Percentiles rank a stretch among this genome's conserved stretches.
phyloP scores from a whole-genome alignment of 495 filamentous ascomycete genomes.

The Saxophila tyrrhenica region DNA sequence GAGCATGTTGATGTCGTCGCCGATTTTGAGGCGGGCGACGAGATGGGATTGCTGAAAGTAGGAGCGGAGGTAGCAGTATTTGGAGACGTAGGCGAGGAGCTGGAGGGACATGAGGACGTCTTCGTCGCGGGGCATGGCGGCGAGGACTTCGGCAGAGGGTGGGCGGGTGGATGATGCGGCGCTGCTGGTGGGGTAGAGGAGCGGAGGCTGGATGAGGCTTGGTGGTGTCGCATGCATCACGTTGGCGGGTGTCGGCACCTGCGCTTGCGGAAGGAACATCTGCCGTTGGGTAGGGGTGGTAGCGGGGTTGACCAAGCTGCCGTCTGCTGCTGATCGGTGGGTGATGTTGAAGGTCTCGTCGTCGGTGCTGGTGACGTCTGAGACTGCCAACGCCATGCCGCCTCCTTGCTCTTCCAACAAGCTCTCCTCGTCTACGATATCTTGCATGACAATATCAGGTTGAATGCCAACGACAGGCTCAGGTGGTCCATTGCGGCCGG shows the following conservation, averaged over 20 bases:
- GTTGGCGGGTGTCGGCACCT: constrained; percentile 57
- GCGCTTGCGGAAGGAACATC: constrained; percentile 52
- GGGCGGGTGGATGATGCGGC: constrained; percentile 23
- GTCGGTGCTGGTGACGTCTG: constrained; percentile 68
- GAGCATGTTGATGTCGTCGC: constrained; percentile 65
- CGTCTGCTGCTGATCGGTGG: constrained; percentile 77
- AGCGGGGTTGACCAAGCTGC: constrained; percentile 62
- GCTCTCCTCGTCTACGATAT: constrained; percentile 56
- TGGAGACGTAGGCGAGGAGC: constrained; percentile 91
- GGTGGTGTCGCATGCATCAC: constrained; percentile 58
- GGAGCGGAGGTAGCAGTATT: constrained; percentile 89
- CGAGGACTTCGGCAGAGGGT: constrained; percentile 38
- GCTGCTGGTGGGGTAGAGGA: constrained; percentile 64
- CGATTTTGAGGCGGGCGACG: constrained; percentile 84
- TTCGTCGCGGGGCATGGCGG: constrained; percentile 88
- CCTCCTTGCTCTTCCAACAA: constrained; percentile 59
- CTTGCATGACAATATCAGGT: constrained; percentile 60
- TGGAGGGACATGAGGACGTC: constrained; percentile 98
- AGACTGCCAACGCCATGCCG: constrained; percentile 60
- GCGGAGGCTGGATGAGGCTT: constrained; percentile 42
- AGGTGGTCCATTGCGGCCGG: constrained; percentile 45
- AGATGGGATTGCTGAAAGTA: constrained; percentile 95
- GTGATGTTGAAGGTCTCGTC: constrained; percentile 95
- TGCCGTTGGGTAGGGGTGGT: constrained; percentile 25
- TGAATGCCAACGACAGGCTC: constrained; percentile 72